Evolutionary conservation across 2,329 filamentous ascomycete species (phyloP), one percentile per base, ranked within the genome.

Genomic region (Colletotrichum sp.): DNA sequence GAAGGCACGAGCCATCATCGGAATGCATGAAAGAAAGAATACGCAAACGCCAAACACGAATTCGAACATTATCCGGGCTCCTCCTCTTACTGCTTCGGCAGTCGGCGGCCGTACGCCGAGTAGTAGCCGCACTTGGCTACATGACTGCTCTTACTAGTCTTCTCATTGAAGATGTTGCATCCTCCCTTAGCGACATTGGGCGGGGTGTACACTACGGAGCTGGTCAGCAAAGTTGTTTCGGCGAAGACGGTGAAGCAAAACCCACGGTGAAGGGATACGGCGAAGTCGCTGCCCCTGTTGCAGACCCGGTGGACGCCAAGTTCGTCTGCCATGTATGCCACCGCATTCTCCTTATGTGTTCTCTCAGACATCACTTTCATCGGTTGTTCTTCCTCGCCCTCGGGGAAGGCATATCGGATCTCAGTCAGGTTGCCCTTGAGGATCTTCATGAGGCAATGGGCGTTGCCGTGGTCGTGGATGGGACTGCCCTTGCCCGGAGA

Each of bases 371-470:
- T 93, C 73, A 94, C 84, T 76, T 87, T 82, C 77, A 78, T 78
- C 15, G 72, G 77, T 30, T 76, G 69, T 32, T 78, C 65, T 44
- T 72, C 39, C 22, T 55, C 67, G 27, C 83, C 83, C 65, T 88
- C 82, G 1, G 96, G 96, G 86, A 94, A 96, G 68, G 90, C 90
- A 84, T 95, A 98, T 76, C 95, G 91, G 22, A 95, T 96, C 87
- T 98, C 96, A 80, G 92, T 94, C 76, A 98, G 87, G 77, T 89
- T 90, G 62, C 96, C 96, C 79, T 92, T 92, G 78, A 98, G 90
- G 79, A 96, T 93, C 88, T 94, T 98, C 95, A 98, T 98, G 80
- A 98, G 88, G 85, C 96, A 98, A 84, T 98, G 96, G 52, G 96
- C 95, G 77, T 96, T 95, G 82, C 93, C 93, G 84, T 95, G 94